Evolutionary conservation across 257 asterid genomes (phyloP), one percentile per base, ranked within the genome.

Genomic region (Paulownia fortunei): DNA sequence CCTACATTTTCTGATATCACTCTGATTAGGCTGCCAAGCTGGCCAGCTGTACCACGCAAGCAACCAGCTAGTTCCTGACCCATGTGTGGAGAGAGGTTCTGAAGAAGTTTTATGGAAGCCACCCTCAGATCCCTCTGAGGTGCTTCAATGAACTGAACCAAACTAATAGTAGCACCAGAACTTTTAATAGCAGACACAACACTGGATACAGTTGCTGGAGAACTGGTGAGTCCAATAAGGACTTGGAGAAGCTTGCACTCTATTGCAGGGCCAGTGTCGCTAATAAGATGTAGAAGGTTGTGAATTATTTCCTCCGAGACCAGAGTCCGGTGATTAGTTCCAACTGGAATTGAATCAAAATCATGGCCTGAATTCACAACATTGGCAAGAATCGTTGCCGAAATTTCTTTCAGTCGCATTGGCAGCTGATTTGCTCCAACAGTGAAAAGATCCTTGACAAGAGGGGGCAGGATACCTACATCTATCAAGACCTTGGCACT

Each of bases 401-500:
- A 87, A 34, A 96, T 87, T 82, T 93, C 99, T 77, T 93, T 96
- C 47, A 96, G 88, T 6, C 89, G 86, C 90, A 80, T 86, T 7
- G 98, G 96, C 66, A 93, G 82, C 70, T 80, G 89, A 64, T 88
- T 88, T 23, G 93, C 79, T 49, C 97, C 96, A 13, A 89, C 93
- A 0, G 88, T 83, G 86, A 96, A 96, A 0, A 96, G 97, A 84
- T 93, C 97, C 82, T 87, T 89, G 83, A 96, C 92, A 3, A 96
- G 97, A n/a, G 15, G 97, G 99, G 97, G 98, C 76, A 96, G 98
- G 69, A 96, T 90, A 36, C 98, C 99, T 5, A 93, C 94, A 87
- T 90, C 96, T 21, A 93, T 88, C 78, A 96, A 79, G 69, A 90
- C 85, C 80, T 88, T 88, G 18, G 99, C 96, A 37, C 99, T 96